A percentile compares a stretch with the other conserved stretches of the same genome.
Evolutionary conservation across 176 grass and related monocot species (phyloP).

Genomic region (Secale cereale): DNA sequence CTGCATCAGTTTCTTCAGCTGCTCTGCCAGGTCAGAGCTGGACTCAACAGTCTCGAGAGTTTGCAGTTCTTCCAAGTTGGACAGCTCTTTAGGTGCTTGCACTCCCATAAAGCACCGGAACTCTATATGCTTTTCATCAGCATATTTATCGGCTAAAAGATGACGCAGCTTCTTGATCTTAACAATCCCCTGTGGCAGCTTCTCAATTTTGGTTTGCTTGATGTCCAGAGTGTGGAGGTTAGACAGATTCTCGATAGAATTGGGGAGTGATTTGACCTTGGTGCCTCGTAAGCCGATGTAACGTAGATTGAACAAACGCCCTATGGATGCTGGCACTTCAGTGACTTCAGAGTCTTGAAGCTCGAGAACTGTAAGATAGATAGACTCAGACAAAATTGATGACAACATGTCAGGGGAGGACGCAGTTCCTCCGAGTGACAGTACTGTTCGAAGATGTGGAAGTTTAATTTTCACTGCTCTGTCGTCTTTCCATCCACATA

Average conservation of each 20-base stretch:
- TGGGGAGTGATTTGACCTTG: background rate
- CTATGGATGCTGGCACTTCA: background rate
- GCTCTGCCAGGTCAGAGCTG: background rate
- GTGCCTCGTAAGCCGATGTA: background rate
- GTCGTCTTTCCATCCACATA: background rate
- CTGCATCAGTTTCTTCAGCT: background rate
- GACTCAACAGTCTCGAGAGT: background rate
- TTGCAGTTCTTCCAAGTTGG: background rate
- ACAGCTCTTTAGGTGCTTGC: background rate
- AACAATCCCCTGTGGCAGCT: background rate
- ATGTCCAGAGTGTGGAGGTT: conserved; percentile 6
- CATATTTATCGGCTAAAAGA: background rate
- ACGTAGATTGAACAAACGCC: background rate
- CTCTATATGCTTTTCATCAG: background rate
- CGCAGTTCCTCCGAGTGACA: background rate
- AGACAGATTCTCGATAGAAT: background rate
- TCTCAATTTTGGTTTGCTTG: background rate
- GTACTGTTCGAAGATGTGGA: background rate
- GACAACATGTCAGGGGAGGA: background rate
- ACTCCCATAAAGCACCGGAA: background rate
- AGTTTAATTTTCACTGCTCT: background rate
- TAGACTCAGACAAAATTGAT: background rate
- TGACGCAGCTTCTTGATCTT: background rate
- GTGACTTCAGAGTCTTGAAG: background rate
- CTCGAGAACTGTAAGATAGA: background rate